Evolutionary conservation across 2,329 filamentous ascomycete genomes (phyloP).

Genomic region (Xylariaceae sp.): DNA sequence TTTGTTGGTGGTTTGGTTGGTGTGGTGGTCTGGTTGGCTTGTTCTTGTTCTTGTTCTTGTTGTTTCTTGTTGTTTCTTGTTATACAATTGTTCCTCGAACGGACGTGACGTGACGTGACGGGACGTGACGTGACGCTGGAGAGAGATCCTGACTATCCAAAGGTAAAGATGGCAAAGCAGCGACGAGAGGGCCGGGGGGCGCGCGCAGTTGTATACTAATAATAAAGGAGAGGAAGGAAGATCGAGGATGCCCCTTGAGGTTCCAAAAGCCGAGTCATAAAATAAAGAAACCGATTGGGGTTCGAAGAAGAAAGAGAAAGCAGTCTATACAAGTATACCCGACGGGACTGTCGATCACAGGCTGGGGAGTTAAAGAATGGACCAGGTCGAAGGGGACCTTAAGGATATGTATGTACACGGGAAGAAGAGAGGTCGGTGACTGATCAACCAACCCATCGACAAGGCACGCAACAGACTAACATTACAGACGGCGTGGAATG

Average conservation of each 20-base stretch:
- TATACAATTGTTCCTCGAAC: conserved; percentile 26
- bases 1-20: too few relatives aligned
- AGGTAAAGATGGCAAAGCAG: conserved; percentile 17
- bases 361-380: conserved; percentile 30
- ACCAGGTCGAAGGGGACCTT: conserved; percentile 32
- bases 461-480: conserved; percentile 31
- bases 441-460: conserved; percentile 38
- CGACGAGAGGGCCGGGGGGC: conserved; percentile 19
- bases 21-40: too few relatives aligned
- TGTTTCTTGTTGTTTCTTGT: conserved; percentile 12
- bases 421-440: conserved; percentile 27
- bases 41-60: too few relatives aligned
- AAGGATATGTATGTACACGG: conserved; percentile 28
- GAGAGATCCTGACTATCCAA: conserved; percentile 22
- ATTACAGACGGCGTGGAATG: conserved; percentile 30
- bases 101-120: too few relatives aligned
- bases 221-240: conserved; percentile 33
- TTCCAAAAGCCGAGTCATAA: conserved; percentile 33
- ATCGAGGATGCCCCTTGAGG: conserved; percentile 24
- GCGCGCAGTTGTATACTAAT: conserved; percentile 23
- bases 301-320: conserved; percentile 32
- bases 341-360: conserved; percentile 34
- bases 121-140: conserved; percentile 11
- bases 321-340: conserved; percentile 26
- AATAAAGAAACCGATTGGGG: conserved; percentile 33